Evolutionary conservation across 2,329 filamentous ascomycete species (phyloP), one percentile per base, ranked within the genome.

Genomic region (Stachybotrys chartarum): DNA sequence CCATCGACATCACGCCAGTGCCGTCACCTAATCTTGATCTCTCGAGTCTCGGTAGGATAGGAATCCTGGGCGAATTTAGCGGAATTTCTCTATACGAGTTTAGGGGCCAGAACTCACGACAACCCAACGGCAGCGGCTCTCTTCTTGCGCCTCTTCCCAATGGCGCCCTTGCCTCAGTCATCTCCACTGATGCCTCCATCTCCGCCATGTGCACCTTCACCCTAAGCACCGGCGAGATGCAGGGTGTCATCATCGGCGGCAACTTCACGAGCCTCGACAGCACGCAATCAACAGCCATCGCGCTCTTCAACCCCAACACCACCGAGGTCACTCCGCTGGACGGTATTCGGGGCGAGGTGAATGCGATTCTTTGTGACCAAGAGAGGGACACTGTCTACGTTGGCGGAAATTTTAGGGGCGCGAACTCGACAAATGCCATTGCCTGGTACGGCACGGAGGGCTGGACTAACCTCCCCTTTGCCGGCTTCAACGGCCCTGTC

Each of bases 201-300:
- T 82, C 86, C 66, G 81, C 90, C 60, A 94, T 99, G 88, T 99
- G 94, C 75, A 76, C 87, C 18, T 90, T 93, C 64, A 78, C 84
- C 53, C 74, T 79, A 63, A 78, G 80, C 56, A 81, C 90, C 70
- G 88, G 88, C 60, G 80, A 78, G 6, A 73, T 87, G 55, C 78
- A 82, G n/a, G 87, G 88, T 46, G 82, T 97, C 31, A 82, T 97
- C 51, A 81, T 99, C 16, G 94, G 89, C 55, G 94, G 94, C 51
- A 97, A 97, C 75, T 99, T 99, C 69, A 97, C 94, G 35, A 95
- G 90, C 69, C 75, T 99, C 59, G 90, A 86, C 57, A 85, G 85
- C 56, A 80, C 87, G 55, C 76, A 89, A 66, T 90, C 91, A 2
- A 85, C 85, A 54, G 90, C 89, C 49, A 83, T 95, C 55, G 94